phyloP scores from a whole-genome alignment of 306 rosid species.

The Vigna unguiculata region DNA sequence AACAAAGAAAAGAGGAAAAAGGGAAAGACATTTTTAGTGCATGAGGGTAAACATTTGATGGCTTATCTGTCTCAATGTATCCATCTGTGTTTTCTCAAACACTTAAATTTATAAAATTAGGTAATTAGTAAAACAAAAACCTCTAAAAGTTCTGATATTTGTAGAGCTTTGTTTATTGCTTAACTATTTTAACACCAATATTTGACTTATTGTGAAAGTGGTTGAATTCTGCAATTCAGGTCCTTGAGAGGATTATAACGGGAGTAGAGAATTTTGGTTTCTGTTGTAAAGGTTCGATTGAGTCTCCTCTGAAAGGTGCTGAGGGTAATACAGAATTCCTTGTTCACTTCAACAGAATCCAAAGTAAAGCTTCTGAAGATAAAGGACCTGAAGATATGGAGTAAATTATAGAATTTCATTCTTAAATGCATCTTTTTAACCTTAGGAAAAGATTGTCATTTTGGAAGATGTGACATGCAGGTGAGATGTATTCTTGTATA shows the following conservation, averaged over 20 bases:
- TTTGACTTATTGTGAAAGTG: background rate
- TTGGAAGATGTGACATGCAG: slow-evolving; percentile 19
- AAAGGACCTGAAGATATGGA: slow-evolving; percentile 2
- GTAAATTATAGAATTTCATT: background rate
- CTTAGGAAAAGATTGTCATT: slow-evolving; percentile 5
- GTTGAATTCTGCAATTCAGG: slow-evolving; percentile 54
- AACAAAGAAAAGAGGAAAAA: background rate
- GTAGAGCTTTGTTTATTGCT: background rate
- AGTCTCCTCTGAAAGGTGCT: slow-evolving; percentile 93
- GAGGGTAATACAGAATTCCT: slow-evolving; percentile 96
- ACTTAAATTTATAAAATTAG: background rate
- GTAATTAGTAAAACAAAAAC: background rate
- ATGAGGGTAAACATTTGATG: background rate
- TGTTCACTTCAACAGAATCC: slow-evolving; percentile 65
- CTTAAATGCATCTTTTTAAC: slow-evolving; percentile 14
- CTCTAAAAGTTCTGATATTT: background rate
- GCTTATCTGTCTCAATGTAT: background rate
- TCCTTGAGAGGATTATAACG: slow-evolving; percentile 79
- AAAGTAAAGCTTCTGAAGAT: slow-evolving; percentile 7
- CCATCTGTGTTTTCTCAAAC: background rate
- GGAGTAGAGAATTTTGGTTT: slow-evolving; percentile 87
- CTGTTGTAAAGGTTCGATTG: slow-evolving; percentile 80
- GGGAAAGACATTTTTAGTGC: background rate
- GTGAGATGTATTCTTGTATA: slow-evolving; percentile 22
- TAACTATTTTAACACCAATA: no score